phyloP scores from a whole-genome alignment of 2,329 filamentous ascomycete species.

The Talaromyces sp. region DNA sequence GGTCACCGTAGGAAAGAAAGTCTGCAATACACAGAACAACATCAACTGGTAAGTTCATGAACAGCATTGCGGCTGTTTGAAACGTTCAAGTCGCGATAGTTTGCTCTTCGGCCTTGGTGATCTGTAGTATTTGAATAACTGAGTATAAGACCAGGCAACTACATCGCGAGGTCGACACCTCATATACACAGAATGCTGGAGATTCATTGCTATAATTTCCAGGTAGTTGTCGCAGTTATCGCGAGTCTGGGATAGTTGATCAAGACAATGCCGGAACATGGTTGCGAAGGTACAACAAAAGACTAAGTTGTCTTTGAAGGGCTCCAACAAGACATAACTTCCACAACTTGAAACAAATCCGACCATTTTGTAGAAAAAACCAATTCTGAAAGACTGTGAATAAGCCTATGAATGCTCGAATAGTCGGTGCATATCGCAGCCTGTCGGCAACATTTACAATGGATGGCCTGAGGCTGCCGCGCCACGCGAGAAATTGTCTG shows the following conservation, averaged over 20 bases:
- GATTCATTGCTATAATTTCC: background rate
- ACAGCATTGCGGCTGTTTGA: background rate
- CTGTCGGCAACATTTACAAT: background rate
- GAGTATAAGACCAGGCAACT: background rate
- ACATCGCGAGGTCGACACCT: background rate
- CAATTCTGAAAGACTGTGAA: background rate
- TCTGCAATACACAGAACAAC: background rate
- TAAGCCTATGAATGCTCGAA: background rate
- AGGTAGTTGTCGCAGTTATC: background rate
- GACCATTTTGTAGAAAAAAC: background rate
- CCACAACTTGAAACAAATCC: background rate
- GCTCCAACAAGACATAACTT: background rate
- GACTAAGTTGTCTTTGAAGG: background rate
- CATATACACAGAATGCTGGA: background rate
- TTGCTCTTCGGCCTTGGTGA: background rate
- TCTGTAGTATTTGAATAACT: too few species aligned
- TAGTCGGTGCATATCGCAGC: background rate
- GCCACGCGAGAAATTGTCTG: background rate
- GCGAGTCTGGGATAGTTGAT: background rate
- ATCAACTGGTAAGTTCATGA: background rate
- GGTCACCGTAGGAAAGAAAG: background rate
- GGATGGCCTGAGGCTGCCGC: constrained; percentile 4
- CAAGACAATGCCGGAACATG: background rate
- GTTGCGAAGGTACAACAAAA: background rate
- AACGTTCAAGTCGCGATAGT: background rate